A percentile compares a stretch with the other conserved stretches of the same genome.
phyloP scores from a whole-genome alignment of 78 protist genomes.

The Dictyostelium firmibasis region DNA sequence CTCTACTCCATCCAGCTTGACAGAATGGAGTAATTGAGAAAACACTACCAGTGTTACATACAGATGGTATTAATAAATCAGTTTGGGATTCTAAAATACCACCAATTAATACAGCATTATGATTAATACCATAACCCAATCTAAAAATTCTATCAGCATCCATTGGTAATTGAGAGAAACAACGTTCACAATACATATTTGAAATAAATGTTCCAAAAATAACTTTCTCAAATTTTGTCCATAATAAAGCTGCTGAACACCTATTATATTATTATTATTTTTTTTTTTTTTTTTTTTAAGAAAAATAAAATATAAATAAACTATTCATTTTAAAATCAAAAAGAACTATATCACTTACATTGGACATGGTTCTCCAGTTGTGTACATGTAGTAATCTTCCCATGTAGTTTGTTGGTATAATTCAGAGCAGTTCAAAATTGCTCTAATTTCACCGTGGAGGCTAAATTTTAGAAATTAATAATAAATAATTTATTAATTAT shows the following conservation, averaged over 20 bases:
- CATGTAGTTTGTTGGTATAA: neutral
- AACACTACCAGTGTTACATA: neutral
- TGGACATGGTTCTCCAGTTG: conserved; percentile 64
- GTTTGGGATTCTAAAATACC: conserved; percentile 17
- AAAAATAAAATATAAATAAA: neutral
- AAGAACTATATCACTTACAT: conserved; percentile 26
- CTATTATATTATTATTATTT: no score
- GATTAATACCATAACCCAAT: conserved; percentile 25
- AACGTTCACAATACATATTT: conserved; percentile 42
- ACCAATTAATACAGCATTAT: conserved; percentile 5
- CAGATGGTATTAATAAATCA: neutral
- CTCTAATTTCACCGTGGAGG: conserved; percentile 38
- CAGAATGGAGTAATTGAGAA: neutral
- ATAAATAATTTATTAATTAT: neutral
- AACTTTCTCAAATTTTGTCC: conserved; percentile 14
- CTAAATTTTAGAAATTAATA: neutral
- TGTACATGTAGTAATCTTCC: conserved; percentile 14
- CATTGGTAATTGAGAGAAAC: conserved; percentile 49
- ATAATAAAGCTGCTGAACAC: neutral
- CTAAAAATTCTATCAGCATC: neutral
- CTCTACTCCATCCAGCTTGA: neutral
- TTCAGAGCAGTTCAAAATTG: conserved; percentile 35
- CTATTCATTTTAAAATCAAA: neutral
- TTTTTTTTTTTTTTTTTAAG: no score
- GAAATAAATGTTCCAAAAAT: conserved; percentile 29